phyloP scores from a whole-genome alignment of 805 yeast species.

The Gaillardinia entomophila region DNA sequence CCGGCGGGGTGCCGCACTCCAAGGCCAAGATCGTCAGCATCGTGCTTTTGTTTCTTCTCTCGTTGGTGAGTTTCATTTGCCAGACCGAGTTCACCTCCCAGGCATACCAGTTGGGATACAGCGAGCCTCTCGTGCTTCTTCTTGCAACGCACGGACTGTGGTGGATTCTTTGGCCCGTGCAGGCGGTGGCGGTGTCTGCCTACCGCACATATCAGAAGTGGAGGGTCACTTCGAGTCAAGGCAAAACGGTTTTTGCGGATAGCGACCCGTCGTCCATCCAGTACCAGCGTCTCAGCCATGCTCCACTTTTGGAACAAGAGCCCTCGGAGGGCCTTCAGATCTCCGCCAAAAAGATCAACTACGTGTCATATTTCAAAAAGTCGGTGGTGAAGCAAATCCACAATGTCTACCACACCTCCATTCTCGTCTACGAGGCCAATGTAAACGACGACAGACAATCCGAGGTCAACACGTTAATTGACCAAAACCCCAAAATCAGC shows the following conservation, averaged over 20 bases:
- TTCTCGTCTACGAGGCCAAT: conserved; percentile 36
- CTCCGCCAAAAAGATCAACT: conserved; percentile 8
- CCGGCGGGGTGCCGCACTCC: conserved; percentile 19
- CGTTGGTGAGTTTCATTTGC: conserved; percentile 54
- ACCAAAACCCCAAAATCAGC: conserved; percentile 31
- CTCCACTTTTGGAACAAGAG: conserved; percentile 18
- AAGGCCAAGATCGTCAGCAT: conserved; percentile 33
- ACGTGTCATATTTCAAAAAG: conserved; percentile 26
- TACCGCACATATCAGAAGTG: conserved; percentile 35
- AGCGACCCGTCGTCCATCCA: conserved; percentile 17
- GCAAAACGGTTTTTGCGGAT: conserved; percentile 6
- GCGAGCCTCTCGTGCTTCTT: conserved; percentile 66
- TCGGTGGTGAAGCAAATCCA: conserved; percentile 37
- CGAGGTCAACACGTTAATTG: conserved; percentile 26
- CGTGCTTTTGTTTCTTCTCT: conserved; percentile 24
- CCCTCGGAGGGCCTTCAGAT: conserved; percentile 2
- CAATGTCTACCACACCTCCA: conserved; percentile 38
- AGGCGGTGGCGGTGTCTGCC: conserved; percentile 44
- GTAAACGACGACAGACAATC: conserved; percentile 31
- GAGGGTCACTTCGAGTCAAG: conserved; percentile 5
- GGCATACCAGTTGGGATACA: conserved; percentile 51
- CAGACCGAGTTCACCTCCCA: conserved; percentile 80
- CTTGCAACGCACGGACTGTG: conserved; percentile 73
- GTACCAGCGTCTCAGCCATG: conserved; percentile 24
- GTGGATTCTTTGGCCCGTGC: conserved; percentile 70